Conservation (phyloP, 176 grass and related monocot species). For the Canna indica region DNA sequence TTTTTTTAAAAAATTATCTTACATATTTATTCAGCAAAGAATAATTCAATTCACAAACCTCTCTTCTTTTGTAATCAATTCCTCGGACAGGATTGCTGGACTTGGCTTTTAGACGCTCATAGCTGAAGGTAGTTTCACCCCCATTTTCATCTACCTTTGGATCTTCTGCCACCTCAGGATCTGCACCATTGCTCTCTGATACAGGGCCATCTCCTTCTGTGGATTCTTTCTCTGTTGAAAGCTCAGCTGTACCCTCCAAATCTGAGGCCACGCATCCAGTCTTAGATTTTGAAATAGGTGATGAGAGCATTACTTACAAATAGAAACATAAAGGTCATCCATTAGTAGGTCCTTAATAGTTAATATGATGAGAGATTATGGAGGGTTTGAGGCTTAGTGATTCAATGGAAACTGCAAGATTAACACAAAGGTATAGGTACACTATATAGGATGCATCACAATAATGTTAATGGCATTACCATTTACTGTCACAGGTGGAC, state of each 20-base stretch:
- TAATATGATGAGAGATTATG: background rate
- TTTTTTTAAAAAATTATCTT: background rate
- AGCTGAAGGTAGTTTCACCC: slow-evolving; percentile 73
- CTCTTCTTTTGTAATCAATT: slow-evolving; percentile 96
- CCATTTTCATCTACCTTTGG: slow-evolving; percentile 47
- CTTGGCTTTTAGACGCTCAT: slow-evolving; percentile 74
- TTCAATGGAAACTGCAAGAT: background rate
- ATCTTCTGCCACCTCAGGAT: slow-evolving; percentile 40
- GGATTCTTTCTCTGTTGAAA: slow-evolving; percentile 47
- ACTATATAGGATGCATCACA: background rate
- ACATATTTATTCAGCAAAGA: background rate
- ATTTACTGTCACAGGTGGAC: slow-evolving; percentile 11
- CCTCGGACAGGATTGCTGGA: slow-evolving; percentile 74
- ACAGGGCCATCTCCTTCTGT: slow-evolving; percentile 31
- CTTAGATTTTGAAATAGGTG: slow-evolving; percentile 34
- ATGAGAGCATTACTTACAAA: slow-evolving; percentile 1
- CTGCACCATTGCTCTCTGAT: slow-evolving; percentile 28
- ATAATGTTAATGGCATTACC: slow-evolving; percentile 23
- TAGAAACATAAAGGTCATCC: background rate
- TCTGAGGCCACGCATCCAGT: slow-evolving; percentile 26
- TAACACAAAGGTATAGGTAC: background rate
- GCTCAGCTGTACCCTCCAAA: slow-evolving; percentile 34
- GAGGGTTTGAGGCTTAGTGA: background rate
- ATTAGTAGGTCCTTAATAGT: background rate
- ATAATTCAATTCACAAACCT: slow-evolving; percentile 51